Evolutionary conservation across 306 rosid genomes (phyloP).

Genomic region (Cucurbita moschata): DNA sequence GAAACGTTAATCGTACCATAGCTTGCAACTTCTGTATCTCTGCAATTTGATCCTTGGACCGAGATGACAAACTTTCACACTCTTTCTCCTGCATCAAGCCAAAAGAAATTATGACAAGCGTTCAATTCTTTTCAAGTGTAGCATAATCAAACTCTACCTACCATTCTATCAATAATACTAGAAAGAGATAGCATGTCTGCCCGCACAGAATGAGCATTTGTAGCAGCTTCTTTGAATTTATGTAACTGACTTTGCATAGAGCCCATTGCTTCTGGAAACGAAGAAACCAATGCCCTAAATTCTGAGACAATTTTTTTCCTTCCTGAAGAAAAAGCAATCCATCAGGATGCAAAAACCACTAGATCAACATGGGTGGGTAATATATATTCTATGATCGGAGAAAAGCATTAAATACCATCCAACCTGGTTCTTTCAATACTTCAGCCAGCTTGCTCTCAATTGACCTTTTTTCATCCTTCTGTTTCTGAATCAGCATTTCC

Average conservation of each 20-base stretch:
- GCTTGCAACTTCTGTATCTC: conserved; percentile 55
- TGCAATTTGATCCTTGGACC: conserved; percentile 43
- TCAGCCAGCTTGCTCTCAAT: conserved; percentile 58
- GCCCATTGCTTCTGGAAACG: conserved; percentile 89
- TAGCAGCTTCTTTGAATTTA: conserved; percentile 73
- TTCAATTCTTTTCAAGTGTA: background rate
- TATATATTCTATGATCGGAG: background rate
- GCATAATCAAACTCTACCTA: conserved; percentile 14
- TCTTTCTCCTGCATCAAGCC: conserved; percentile 48
- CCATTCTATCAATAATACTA: conserved; percentile 73
- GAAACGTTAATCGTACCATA: conserved; percentile 31
- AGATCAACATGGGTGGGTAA: background rate
- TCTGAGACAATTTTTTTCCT: conserved; percentile 72
- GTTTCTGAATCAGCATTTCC: conserved; percentile 46
- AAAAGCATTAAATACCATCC: background rate
- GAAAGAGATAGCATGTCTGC: conserved; percentile 75
- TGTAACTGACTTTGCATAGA: conserved; percentile 70
- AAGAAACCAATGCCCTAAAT: conserved; percentile 71
- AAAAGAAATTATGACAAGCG: background rate
- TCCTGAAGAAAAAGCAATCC: conserved; percentile 38
- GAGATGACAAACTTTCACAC: conserved; percentile 36
- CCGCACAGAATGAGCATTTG: conserved; percentile 69
- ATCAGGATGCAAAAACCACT: conserved; percentile 12
- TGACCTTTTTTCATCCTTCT: conserved; percentile 39
- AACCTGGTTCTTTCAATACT: conserved; percentile 75